phyloP scores from a whole-genome alignment of 306 rosid genomes.

The Prunus fruticosa region DNA sequence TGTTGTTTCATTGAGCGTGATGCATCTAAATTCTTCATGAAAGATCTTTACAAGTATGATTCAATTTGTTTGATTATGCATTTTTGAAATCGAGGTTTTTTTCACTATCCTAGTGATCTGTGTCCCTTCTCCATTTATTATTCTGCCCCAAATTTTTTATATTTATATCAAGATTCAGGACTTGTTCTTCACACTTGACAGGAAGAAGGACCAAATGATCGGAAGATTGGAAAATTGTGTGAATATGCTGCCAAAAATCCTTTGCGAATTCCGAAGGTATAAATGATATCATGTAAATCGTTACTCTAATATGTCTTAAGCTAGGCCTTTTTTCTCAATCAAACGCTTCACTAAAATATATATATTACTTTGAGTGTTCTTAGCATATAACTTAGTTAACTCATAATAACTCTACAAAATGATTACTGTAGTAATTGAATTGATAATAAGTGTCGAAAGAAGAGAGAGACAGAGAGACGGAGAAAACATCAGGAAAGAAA shows the following conservation, averaged over 20 bases:
- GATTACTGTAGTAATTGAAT: background rate
- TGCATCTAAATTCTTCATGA: background rate
- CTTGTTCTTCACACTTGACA: constrained; percentile 27
- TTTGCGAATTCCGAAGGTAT: constrained; percentile 90
- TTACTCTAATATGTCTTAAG: background rate
- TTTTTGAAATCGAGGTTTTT: background rate
- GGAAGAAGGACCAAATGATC: constrained; percentile 92
- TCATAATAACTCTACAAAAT: background rate
- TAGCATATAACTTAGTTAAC: background rate
- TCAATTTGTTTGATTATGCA: background rate
- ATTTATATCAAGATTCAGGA: background rate
- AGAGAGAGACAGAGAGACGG: background rate
- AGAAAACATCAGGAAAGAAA: background rate
- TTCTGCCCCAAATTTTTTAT: background rate
- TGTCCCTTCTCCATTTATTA: background rate
- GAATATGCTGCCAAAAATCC: constrained; percentile 93
- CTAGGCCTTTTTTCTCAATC: background rate
- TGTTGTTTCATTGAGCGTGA: background rate
- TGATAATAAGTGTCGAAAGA: background rate
- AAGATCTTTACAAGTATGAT: background rate
- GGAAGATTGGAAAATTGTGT: constrained; percentile 85
- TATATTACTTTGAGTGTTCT: background rate
- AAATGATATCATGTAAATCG: background rate
- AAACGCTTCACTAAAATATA: background rate
- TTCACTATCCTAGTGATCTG: background rate